Evolutionary conservation across 75 land plant genomes (phyloP).

Genomic region (Adiantum capillusveneris): DNA sequence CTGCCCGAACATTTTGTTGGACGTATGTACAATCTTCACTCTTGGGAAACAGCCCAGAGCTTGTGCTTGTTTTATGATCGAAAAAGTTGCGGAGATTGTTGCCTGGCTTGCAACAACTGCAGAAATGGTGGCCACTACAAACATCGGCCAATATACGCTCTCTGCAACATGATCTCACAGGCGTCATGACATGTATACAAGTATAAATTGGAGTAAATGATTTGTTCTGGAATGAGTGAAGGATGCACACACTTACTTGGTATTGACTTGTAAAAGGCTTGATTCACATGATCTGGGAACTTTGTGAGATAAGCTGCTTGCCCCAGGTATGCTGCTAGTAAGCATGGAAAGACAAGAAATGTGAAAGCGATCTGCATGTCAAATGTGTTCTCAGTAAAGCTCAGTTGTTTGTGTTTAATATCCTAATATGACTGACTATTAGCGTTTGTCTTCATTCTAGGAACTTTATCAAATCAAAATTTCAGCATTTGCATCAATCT

Average conservation of each 20-base stretch:
- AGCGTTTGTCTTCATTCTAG: too few relatives aligned
- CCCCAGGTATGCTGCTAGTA: slow-evolving; percentile 44
- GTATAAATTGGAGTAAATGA: too few relatives aligned
- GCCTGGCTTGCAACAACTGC: slow-evolving; percentile 27
- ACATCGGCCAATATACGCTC: slow-evolving; percentile 23
- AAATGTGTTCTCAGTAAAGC: too few relatives aligned
- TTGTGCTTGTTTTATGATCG: slow-evolving; percentile 16
- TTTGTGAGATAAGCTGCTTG: slow-evolving; percentile 49
- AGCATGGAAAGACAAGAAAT: slow-evolving; percentile 30
- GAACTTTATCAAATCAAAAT: too few relatives aligned
- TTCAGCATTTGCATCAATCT: too few relatives aligned
- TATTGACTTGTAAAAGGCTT: slow-evolving; percentile 50
- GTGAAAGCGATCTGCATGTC: slow-evolving; percentile 41
- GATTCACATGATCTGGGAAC: slow-evolving; percentile 15
- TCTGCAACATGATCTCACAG: slow-evolving; percentile 6
- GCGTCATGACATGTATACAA: too few relatives aligned
- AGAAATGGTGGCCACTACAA: slow-evolving; percentile 20
- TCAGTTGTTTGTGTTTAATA: too few relatives aligned
- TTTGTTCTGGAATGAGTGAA: too few relatives aligned
- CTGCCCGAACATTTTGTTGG: slow-evolving; percentile 10
- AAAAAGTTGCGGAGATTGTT: slow-evolving; percentile 22
- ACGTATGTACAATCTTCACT: slow-evolving; percentile 19
- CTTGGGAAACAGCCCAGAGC: slow-evolving; percentile 22
- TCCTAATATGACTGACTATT: too few relatives aligned
- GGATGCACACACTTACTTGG: slow-evolving; percentile 22